A percentile compares a stretch with the other conserved stretches of the same genome.
phyloP scores from a whole-genome alignment of 345 rosid genomes.

The Dipteronia sinensis region DNA sequence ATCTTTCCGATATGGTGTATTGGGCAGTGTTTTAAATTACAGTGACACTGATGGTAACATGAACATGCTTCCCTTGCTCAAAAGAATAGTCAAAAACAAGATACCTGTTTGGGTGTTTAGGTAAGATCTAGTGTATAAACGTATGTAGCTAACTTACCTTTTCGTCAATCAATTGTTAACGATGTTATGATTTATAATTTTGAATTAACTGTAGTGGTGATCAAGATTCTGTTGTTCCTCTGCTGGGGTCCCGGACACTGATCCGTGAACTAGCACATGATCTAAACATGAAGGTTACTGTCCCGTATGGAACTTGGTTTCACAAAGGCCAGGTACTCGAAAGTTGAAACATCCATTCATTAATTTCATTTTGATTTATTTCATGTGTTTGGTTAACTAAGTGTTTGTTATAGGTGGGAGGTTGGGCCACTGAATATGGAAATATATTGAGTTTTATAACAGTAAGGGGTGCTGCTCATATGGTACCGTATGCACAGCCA shows the following conservation, averaged over 20 bases:
- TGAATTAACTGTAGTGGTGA: slow-evolving; percentile 58
- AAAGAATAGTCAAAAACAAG: slow-evolving; percentile 54
- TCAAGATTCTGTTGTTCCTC: slow-evolving; percentile 85
- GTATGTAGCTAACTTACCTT: not conserved
- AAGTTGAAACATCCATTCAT: not conserved
- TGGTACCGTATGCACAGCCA: slow-evolving; percentile 94
- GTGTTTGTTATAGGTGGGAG: slow-evolving; percentile 59
- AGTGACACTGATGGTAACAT: slow-evolving; percentile 53
- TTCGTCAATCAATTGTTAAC: not conserved
- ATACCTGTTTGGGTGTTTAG: slow-evolving; percentile 88
- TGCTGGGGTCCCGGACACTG: slow-evolving; percentile 76
- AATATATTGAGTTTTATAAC: slow-evolving; percentile 74
- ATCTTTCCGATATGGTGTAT: slow-evolving; percentile 15
- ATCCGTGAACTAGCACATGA: slow-evolving; percentile 77
- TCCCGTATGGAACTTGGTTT: slow-evolving; percentile 85
- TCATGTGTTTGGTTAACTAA: not conserved
- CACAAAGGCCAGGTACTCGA: slow-evolving; percentile 83
- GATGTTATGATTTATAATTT: not conserved
- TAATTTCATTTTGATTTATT: not conserved
- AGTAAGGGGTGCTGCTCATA: slow-evolving; percentile 88
- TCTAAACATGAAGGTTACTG: slow-evolving; percentile 57
- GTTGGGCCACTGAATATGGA: slow-evolving; percentile 86
- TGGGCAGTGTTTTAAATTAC: slow-evolving; percentile 59
- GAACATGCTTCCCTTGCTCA: slow-evolving; percentile 79
- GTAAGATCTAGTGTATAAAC: slow-evolving; percentile 28